Evolutionary conservation across 257 asterid genomes (phyloP), one percentile per base, ranked within the genome.

Genomic region (Craterostigma plantagineum): DNA sequence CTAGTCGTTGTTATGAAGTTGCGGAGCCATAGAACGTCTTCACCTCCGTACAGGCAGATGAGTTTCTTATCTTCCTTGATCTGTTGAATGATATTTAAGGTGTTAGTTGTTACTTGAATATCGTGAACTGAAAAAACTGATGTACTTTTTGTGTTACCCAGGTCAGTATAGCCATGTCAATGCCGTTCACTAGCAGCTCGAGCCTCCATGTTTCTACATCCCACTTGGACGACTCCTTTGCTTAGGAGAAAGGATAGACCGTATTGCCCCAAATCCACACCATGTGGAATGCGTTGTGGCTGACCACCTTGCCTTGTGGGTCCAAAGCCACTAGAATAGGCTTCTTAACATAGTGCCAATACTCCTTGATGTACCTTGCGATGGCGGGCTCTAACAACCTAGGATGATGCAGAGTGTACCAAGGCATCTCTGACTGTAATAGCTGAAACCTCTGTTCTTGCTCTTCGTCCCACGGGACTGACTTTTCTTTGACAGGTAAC

Each of bases 11-110:
- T 35, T 27, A 71, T 55, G 44, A 84, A 84, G 7, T 42, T 46
- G 7, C 52, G 53, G 42, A 80, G 63, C 96, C 96, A 80, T 35
- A 67, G 76, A 13, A 54, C 48, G 63, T 80, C 67, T 27, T 77
- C 82, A 11, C 96, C 96, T 42, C 96, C 96, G 35, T 67, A 84
- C 55, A 84, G 38, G 50, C 92, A 79, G 11, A 84, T 72, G 60
- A 53, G 67, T 40, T 57, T 74, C 1, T 59, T 66, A 13, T 62
- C 64, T 3, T 49, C 8, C 33, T 23, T 23, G 30, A 77, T 64
- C 92, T 84, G 74, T 40, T 40, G 34, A 61, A 18, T 37, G 8
- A 13, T 0, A 13, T 17, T 12, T 37, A 48, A 52, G 34, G n/a
- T 16, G 7, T 9, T 40, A 40, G 44, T 40, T 7, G 16, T 14